These are phyloP conservation scores for Epichloe typhina DNA, from an alignment of 2,329 filamentous ascomycete species.

Conservation along the genomic window DNA sequence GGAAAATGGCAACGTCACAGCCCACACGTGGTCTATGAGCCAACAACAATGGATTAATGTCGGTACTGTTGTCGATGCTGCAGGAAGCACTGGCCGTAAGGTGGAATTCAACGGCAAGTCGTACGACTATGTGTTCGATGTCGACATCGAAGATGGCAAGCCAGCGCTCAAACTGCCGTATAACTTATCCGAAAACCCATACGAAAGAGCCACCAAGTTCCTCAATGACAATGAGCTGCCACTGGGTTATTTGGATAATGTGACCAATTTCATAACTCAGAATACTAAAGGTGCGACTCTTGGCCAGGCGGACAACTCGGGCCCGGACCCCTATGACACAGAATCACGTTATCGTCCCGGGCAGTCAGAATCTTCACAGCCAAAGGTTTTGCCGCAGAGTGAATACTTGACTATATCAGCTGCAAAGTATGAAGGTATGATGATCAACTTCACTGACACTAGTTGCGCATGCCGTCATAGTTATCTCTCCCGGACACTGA, in stretches of 20 bases:
- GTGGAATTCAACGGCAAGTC: slow-evolving; percentile 68
- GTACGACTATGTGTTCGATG: slow-evolving; percentile 94
- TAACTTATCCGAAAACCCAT: slow-evolving; percentile 85
- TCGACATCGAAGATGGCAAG: slow-evolving; percentile 90
- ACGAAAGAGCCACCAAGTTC: slow-evolving; percentile 83
- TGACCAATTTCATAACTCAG: slow-evolving; percentile 80
- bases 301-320: slow-evolving; percentile 43
- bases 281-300: slow-evolving; percentile 81
- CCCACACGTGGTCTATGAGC: slow-evolving; percentile 71
- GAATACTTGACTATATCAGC: slow-evolving; percentile 66
- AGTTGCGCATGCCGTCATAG: too few species aligned
- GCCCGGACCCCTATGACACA: slow-evolving; percentile 62
- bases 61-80: slow-evolving; percentile 86
- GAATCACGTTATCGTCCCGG: slow-evolving; percentile 70
- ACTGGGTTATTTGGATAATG: slow-evolving; percentile 76
- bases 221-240: slow-evolving; percentile 81
- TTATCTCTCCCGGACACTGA: not conserved
- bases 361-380: slow-evolving; percentile 24
- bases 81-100: slow-evolving; percentile 69
- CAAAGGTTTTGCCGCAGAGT: slow-evolving; percentile 62
- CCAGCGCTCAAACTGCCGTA: slow-evolving; percentile 88
- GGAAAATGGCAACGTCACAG: slow-evolving; percentile 66
- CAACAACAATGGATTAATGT: slow-evolving; percentile 71
- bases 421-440: slow-evolving; percentile 50
- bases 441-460: not conserved